phyloP scores from a whole-genome alignment of 768 basidiomycete species.

The Podaxis sp. region DNA sequence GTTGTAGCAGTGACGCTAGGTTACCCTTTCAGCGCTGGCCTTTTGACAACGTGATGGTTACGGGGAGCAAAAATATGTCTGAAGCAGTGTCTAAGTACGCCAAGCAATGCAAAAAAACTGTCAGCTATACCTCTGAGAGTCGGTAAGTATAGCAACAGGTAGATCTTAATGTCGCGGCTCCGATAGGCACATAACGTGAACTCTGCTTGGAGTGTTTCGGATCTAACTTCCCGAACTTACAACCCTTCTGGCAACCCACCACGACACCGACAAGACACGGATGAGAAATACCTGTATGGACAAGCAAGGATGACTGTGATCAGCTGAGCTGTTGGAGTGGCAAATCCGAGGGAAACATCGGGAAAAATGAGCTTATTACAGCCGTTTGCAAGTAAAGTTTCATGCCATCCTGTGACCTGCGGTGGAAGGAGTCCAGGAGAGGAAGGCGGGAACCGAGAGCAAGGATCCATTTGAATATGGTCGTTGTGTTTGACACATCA shows the following conservation, averaged over 20 bases:
- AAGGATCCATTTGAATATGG: background rate
- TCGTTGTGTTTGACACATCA: background rate
- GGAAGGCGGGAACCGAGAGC: background rate
- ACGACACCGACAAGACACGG: background rate
- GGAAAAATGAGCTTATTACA: background rate
- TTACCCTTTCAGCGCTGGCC: background rate
- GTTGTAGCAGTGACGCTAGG: background rate
- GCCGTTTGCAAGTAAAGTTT: background rate
- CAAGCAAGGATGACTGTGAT: background rate
- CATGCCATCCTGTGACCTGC: background rate
- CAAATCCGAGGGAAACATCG: background rate
- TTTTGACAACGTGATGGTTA: background rate
- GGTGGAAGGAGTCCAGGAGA: background rate
- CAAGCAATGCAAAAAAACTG: background rate
- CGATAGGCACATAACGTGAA: too few species aligned
- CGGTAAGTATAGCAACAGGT: too few species aligned
- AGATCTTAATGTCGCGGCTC: too few species aligned
- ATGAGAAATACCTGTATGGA: background rate
- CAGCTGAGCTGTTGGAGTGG: background rate
- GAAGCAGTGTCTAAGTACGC: background rate
- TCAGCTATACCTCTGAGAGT: background rate
- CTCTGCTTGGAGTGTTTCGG: too few species aligned
- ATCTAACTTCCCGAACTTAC: background rate
- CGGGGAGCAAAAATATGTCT: background rate
- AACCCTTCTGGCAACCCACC: background rate